phyloP scores from a whole-genome alignment of 169 alveolate genomes.

The Eimeria maxima region DNA sequence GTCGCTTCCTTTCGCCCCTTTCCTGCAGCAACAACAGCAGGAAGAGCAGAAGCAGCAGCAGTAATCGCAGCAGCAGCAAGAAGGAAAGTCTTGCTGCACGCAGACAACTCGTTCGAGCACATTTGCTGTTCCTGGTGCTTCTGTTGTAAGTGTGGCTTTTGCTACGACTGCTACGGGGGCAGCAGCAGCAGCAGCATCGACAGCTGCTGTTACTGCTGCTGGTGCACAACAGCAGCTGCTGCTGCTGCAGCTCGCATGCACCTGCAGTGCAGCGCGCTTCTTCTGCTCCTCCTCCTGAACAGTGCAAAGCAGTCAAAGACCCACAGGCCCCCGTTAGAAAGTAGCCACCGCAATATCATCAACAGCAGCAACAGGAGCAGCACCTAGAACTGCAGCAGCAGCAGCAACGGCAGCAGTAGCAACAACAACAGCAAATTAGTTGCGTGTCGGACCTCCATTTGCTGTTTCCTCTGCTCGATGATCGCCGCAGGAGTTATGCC shows the following conservation, averaged over 20 bases:
- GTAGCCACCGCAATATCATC: constrained; percentile 15
- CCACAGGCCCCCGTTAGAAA: not conserved
- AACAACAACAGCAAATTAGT: not conserved
- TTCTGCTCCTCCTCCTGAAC: constrained; percentile 3
- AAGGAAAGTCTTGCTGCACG: not conserved
- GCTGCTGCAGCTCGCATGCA: not conserved
- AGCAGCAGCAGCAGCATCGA: no score
- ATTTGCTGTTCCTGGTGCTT: not conserved
- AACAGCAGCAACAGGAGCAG: not conserved
- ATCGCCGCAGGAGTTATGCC: not conserved
- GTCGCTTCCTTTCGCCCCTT: constrained; percentile 51
- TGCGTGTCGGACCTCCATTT: not conserved
- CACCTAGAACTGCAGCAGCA: not conserved
- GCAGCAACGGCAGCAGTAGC: not conserved
- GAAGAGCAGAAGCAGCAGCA: not conserved
- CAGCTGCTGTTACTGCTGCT: not conserved
- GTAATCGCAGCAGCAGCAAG: not conserved
- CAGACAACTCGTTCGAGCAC: not conserved
- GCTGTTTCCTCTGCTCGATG: not conserved
- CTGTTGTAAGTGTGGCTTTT: not conserved
- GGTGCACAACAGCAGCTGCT: not conserved
- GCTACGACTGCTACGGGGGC: not conserved
- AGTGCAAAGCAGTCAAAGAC: constrained; percentile 1
- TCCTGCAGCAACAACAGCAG: constrained; percentile 51
- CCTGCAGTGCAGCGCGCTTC: constrained; percentile 32